Conservation (phyloP, 2,329 filamentous ascomycete species). For the Dothistroma septosporum region DNA sequence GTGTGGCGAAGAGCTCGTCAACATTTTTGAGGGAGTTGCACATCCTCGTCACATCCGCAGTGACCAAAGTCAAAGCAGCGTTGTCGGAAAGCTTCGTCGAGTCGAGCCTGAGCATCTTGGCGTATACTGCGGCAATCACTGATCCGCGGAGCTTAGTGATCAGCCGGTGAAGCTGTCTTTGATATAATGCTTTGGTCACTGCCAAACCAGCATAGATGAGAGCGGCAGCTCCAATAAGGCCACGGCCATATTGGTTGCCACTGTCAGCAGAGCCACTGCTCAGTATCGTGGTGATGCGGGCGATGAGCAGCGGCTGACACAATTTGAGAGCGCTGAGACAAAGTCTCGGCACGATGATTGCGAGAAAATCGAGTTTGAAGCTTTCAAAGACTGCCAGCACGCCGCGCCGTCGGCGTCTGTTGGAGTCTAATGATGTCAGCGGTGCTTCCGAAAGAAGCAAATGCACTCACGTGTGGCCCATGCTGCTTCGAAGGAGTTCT, state of each 20-base stretch:
- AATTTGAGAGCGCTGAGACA: constrained; percentile 19
- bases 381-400: constrained; percentile 7
- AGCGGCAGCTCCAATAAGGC: constrained; percentile 18
- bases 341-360: constrained; percentile 13
- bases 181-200: constrained; percentile 16
- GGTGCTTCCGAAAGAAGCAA: no score
- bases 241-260: constrained; percentile 10
- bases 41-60: constrained; percentile 20
- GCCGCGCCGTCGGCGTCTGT: constrained; percentile 1
- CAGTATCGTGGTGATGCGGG: constrained; percentile 12
- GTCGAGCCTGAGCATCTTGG: constrained; percentile 13
- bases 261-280: constrained; percentile 5
- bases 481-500: constrained; percentile 8
- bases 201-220: constrained; percentile 18
- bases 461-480: constrained; percentile 9
- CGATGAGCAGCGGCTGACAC: constrained; percentile 18
- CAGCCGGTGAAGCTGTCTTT: constrained; percentile 18
- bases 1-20: constrained; percentile 22
- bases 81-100: constrained; percentile 13
- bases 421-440: neutral
- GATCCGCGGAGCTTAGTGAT: constrained; percentile 21
- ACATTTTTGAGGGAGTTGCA: constrained; percentile 13
- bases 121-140: constrained; percentile 18
- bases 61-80: constrained; percentile 21
- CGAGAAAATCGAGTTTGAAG: constrained; percentile 8